Conservation (phyloP, 2,329 filamentous ascomycete genomes). For the Apiospora rasikravindrae region DNA sequence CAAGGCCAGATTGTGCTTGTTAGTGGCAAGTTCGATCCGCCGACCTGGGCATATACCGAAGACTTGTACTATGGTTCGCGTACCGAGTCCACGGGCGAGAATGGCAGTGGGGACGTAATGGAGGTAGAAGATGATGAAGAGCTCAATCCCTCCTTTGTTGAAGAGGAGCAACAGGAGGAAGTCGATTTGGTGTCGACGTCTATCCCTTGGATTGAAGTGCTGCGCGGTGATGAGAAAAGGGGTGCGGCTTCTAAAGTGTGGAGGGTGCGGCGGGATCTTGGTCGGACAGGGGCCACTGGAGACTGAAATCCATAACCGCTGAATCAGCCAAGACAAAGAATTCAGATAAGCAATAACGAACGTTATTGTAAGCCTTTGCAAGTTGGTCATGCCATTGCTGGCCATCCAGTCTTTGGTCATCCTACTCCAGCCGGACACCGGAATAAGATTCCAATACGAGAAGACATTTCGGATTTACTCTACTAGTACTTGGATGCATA, state of each 20-base stretch:
- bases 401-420: too few relatives aligned
- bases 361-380: too few relatives aligned
- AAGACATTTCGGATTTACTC: too few relatives aligned
- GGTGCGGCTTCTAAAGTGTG: slow-evolving; percentile 65
- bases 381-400: too few relatives aligned
- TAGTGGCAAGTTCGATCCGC: slow-evolving; percentile 70
- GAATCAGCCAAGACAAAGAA: neutral
- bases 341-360: neutral
- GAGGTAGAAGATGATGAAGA: slow-evolving; percentile 42
- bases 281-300: slow-evolving; percentile 41
- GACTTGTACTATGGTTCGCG: slow-evolving; percentile 51
- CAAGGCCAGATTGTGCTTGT: slow-evolving; percentile 65
- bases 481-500: too few relatives aligned
- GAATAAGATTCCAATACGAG: too few relatives aligned
- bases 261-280: slow-evolving; percentile 68
- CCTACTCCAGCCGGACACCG: too few relatives aligned
- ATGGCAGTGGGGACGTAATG: slow-evolving; percentile 31
- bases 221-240: slow-evolving; percentile 60
- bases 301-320: neutral
- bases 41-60: slow-evolving; percentile 73
- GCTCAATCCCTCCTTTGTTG: slow-evolving; percentile 33
- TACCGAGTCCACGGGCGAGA: slow-evolving; percentile 29
- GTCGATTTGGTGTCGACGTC: slow-evolving; percentile 34
- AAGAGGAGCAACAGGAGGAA: neutral
- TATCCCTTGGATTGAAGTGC: slow-evolving; percentile 64